Base-by-base conservation (phyloP, 2,329 filamentous ascomycete species). In the Huntiella abstrusa region DNA sequence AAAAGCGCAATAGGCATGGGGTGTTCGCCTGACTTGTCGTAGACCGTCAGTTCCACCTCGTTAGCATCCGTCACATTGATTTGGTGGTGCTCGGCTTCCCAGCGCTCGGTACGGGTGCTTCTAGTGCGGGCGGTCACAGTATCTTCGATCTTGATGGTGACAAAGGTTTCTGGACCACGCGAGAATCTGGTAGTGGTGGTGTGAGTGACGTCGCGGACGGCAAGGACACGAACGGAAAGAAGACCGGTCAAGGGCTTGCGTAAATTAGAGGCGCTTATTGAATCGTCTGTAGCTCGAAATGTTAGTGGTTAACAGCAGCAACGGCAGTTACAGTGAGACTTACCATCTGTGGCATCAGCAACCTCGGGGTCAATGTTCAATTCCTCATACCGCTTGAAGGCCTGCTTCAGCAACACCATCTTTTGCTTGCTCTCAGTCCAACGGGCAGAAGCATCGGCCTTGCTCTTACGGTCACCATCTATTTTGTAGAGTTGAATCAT, bases 61-160 rank as follows among this genome's bases (percentile, higher is more conserved):
- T 98, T 98, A 45, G 91, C 91, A 66, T 96, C 96, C 64, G 96
- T 88, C 48, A 98, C 91, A 53, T 91, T 84, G 51, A 98, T 80
- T 49, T 79, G 86, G 61, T 95, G 91, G 33, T 79, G 75, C 63
- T 98, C 91, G 54, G 85, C 83, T 37, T 86, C 78, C 88, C 88
- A 98, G 56, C 77, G 77, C 62, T 98, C 91, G 51, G 71, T 93
- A 49, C 87, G 73, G 7, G 87, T 85, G 1, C 81, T 73, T 60
- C 77, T 84, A 17, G 91, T 98, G 53, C 86, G 76, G 36, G 86
- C 87, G 55, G 92, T 85, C 51, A 95, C 76, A 45, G 80, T 76
- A 62, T 98, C 91, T 65, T 98, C 91, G 39, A 96, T 88, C 64
- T 98, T 98, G 60, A 98, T 80, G 52, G 91, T 80, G 50, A 98